phyloP scores from a whole-genome alignment of 495 filamentous ascomycete genomes.

The Apiosordaria backusii region DNA sequence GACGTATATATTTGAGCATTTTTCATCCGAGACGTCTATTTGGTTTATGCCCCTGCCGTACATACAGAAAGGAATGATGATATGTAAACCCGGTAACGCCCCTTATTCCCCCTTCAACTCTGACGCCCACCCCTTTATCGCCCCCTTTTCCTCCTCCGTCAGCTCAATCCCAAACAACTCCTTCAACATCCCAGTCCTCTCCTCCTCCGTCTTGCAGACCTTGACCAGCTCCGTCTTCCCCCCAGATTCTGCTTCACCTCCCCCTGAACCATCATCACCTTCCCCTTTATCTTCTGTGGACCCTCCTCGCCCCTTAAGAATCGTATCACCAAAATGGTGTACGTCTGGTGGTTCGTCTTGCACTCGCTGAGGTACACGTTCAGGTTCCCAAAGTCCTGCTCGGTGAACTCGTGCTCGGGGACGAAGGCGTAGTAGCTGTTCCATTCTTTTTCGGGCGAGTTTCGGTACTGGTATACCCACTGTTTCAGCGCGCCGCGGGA shows the following conservation, averaged over 20 bases:
- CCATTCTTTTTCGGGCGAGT: conserved; percentile 46
- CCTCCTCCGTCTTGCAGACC: conserved; percentile 47
- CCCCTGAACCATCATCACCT: conserved; percentile 54
- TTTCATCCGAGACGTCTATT: no score
- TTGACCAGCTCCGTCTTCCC: conserved; percentile 50
- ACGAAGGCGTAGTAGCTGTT: conserved; percentile 56
- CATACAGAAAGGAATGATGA: not conserved
- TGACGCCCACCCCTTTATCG: conserved; percentile 47
- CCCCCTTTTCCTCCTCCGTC: conserved; percentile 47
- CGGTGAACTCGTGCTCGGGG: conserved; percentile 57
- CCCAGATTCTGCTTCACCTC: conserved; percentile 57
- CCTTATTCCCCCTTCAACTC: conserved; percentile 35
- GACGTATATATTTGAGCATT: not conserved
- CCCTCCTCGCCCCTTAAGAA: conserved; percentile 45
- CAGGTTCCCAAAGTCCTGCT: conserved; percentile 58
- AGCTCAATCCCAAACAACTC: conserved; percentile 57
- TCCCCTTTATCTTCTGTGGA: conserved; percentile 50
- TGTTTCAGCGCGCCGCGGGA: conserved; percentile 37
- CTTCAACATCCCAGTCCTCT: conserved; percentile 49
- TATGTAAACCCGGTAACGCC: not conserved
- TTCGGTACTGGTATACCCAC: conserved; percentile 64
- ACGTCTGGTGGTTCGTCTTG: conserved; percentile 47
- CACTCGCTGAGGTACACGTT: conserved; percentile 51
- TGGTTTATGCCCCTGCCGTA: no score
- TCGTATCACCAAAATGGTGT: conserved; percentile 51